These are phyloP conservation scores for Trichoderma afroharzianum DNA, from an alignment of 2,329 filamentous ascomycete genomes.

Conservation along the genomic window DNA sequence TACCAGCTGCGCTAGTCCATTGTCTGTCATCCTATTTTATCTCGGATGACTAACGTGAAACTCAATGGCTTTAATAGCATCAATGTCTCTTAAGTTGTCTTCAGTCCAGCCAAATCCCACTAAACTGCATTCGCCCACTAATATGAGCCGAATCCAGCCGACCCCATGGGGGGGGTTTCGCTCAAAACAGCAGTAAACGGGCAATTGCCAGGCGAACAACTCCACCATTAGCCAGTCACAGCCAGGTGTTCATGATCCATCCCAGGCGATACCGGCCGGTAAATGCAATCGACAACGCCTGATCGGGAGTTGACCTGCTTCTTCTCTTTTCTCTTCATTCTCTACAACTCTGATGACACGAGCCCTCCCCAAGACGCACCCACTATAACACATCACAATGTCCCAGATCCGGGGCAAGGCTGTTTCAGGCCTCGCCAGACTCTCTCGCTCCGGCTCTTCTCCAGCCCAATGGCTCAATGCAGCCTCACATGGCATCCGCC, in stretches of 20 bases:
- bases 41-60: background rate
- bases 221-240: background rate
- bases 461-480: background rate
- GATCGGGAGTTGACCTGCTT: background rate
- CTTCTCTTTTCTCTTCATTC: background rate
- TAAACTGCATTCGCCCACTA: constrained; percentile 2
- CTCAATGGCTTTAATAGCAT: background rate
- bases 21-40: background rate
- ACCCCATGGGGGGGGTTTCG: constrained; percentile 13
- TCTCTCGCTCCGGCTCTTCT: constrained; percentile 16
- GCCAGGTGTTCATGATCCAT: background rate
- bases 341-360: background rate
- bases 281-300: background rate
- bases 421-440: background rate
- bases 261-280: background rate
- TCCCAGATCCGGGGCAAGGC: constrained; percentile 1
- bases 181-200: constrained; percentile 4
- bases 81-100: background rate
- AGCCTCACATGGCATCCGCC: constrained; percentile 23
- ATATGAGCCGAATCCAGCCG: constrained; percentile 17
- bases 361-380: background rate
- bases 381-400: background rate
- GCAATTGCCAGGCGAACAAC: background rate
- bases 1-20: background rate
- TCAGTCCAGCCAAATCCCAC: background rate